These are phyloP conservation scores for Auriscalpium vulgare DNA, from an alignment of 768 basidiomycete genomes.

Conservation along the genomic window DNA sequence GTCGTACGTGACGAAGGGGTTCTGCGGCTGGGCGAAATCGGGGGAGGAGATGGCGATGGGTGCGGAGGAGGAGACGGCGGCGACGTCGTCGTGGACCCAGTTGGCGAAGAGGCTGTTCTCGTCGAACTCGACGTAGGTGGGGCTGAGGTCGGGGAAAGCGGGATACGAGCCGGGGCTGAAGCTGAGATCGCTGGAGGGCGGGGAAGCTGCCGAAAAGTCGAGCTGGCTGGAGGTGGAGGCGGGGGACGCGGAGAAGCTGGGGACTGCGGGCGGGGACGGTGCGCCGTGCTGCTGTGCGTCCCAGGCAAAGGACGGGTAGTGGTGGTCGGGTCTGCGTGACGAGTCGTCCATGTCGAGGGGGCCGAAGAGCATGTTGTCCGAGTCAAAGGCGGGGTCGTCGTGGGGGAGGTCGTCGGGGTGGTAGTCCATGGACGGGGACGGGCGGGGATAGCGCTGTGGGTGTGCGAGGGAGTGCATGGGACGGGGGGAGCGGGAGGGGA, in stretches of 20 bases:
- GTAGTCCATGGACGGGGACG: slow-evolving; percentile 20
- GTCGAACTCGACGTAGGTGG: slow-evolving; percentile 31
- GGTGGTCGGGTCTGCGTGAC: slow-evolving; percentile 17
- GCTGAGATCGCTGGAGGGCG: slow-evolving; percentile 28
- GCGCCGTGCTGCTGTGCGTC: slow-evolving; percentile 37
- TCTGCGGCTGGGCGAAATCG: slow-evolving; percentile 32
- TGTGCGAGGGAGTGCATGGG: slow-evolving; percentile 17
- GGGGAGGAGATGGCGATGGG: slow-evolving; percentile 53
- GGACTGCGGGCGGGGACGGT: slow-evolving; percentile 26
- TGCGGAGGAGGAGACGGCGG: slow-evolving; percentile 35
- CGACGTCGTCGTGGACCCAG: slow-evolving; percentile 58
- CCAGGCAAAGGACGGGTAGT: slow-evolving; percentile 21
- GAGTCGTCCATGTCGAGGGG: slow-evolving; percentile 47
- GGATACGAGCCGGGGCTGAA: slow-evolving; percentile 27
- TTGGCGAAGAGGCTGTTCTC: slow-evolving; percentile 36
- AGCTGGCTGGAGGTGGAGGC: slow-evolving; percentile 33
- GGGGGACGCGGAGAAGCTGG: slow-evolving; percentile 32
- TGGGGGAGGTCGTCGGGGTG: slow-evolving; percentile 22
- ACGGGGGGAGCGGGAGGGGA: slow-evolving; percentile 20
- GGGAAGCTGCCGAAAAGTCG: slow-evolving; percentile 34
- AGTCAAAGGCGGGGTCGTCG: slow-evolving; percentile 29
- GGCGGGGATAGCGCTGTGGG: slow-evolving; percentile 16
- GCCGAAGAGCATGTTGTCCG: slow-evolving; percentile 51
- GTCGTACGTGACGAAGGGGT: slow-evolving; percentile 42
- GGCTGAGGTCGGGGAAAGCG: slow-evolving; percentile 25